phyloP scores from a whole-genome alignment of 2,329 filamentous ascomycete species.

The Purpureocillium lavendulum region DNA sequence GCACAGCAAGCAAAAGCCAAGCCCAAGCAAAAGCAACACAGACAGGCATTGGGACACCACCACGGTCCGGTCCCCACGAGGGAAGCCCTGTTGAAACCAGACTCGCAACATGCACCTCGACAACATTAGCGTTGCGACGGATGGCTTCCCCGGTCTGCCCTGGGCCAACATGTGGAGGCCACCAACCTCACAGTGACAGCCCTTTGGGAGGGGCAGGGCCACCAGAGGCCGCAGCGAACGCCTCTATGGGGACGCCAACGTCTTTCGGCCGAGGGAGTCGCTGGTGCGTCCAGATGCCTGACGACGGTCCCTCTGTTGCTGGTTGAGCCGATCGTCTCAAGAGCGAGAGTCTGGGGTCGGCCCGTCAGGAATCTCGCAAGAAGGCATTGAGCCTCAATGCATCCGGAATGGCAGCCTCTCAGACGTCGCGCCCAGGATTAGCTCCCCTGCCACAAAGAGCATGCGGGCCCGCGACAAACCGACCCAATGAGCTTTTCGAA shows the following conservation, averaged over 20 bases:
- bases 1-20: neutral
- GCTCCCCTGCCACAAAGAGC: too few species aligned
- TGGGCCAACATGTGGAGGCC: constrained; percentile 2
- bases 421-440: too few species aligned
- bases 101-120: constrained; percentile 2
- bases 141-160: constrained; percentile 7
- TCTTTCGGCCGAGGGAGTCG: constrained; percentile 7
- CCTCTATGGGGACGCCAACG: too few species aligned
- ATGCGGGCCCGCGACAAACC: neutral
- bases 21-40: too few species aligned
- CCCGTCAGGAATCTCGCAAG: constrained; percentile 1
- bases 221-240: too few species aligned
- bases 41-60: neutral
- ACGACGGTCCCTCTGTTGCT: too few species aligned
- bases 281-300: too few species aligned
- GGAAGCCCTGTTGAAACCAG: neutral
- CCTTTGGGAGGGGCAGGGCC: neutral
- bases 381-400: constrained; percentile 2
- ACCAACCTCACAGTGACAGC: neutral
- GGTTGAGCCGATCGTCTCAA: neutral
- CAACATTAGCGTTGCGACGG: constrained; percentile 7
- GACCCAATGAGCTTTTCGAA: neutral
- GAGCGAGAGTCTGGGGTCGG: constrained; percentile 5
- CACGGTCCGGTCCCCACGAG: constrained; percentile 1
- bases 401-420: too few species aligned